Conservation (phyloP, 1,284 basidiomycete genomes). For the Malassezia sp. region DNA sequence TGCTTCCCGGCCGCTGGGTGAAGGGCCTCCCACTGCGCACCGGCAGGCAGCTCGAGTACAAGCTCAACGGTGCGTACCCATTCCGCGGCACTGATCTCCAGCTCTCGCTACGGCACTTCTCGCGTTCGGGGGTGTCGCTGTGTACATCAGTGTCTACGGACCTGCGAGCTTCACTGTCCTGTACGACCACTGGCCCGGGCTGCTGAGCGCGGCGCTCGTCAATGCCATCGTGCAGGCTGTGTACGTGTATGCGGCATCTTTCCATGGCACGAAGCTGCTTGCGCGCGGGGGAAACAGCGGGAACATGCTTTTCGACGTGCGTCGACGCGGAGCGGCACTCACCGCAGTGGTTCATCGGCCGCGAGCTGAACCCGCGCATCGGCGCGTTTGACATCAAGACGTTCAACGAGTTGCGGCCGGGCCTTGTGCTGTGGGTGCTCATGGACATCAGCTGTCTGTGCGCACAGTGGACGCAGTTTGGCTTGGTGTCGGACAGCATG, state of each 20-base stretch:
- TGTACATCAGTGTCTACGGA: slow-evolving; percentile 62
- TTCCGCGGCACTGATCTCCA: slow-evolving; percentile 43
- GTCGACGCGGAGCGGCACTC: slow-evolving; percentile 46
- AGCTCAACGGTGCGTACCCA: slow-evolving; percentile 71
- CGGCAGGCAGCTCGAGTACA: slow-evolving; percentile 69
- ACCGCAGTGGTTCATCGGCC: slow-evolving; percentile 85
- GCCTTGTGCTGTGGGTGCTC: slow-evolving; percentile 86
- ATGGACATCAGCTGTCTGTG: slow-evolving; percentile 84
- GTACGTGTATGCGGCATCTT: slow-evolving; percentile 65
- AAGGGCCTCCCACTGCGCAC: slow-evolving; percentile 67
- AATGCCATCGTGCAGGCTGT: slow-evolving; percentile 60
- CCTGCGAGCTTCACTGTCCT: slow-evolving; percentile 72
- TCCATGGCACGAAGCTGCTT: slow-evolving; percentile 56
- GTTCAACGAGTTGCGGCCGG: slow-evolving; percentile 71
- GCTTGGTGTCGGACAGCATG: slow-evolving; percentile 77
- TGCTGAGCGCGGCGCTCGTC: slow-evolving; percentile 68
- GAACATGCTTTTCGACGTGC: slow-evolving; percentile 76
- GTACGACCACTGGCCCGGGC: slow-evolving; percentile 82
- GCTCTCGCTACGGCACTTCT: slow-evolving; percentile 72
- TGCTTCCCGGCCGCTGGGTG: slow-evolving; percentile 76
- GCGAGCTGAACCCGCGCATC: slow-evolving; percentile 79
- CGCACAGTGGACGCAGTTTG: slow-evolving; percentile 72
- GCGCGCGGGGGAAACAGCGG: slow-evolving; percentile 86
- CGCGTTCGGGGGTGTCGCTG: slow-evolving; percentile 53
- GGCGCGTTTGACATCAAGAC: slow-evolving; percentile 88